Percentiles rank a stretch among this genome's conserved stretches.
Conservation (phyloP, 2,329 filamentous ascomycete genomes). For the Apiospora koreana region DNA sequence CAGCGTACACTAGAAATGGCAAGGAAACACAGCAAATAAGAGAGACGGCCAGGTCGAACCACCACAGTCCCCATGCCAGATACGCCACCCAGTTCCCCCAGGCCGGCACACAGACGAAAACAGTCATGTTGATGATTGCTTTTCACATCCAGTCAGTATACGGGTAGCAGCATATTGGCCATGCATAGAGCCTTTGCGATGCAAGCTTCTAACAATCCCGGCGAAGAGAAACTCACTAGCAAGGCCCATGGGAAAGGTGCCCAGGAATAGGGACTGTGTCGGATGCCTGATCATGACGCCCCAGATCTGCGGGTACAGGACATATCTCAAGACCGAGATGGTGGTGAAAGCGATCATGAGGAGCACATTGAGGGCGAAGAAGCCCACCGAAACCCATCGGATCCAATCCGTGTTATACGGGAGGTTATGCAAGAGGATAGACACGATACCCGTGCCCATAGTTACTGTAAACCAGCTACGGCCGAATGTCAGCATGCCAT, state of each 20-base stretch:
- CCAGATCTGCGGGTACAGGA: constrained; percentile 63
- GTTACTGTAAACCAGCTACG: constrained; percentile 39
- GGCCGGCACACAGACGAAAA: constrained; percentile 54
- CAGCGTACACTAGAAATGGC: constrained; percentile 45
- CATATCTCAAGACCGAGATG: constrained; percentile 58
- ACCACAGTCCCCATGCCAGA: constrained; percentile 56
- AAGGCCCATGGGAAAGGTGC: constrained; percentile 63
- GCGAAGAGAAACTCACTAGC: constrained; percentile 40
- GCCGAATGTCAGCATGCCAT: not conserved
- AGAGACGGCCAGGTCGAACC: constrained; percentile 45
- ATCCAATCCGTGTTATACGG: constrained; percentile 58
- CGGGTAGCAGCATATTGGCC: not conserved
- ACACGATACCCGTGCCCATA: constrained; percentile 68
- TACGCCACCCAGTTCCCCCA: constrained; percentile 56
- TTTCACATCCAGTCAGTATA: not conserved
- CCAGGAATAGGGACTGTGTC: constrained; percentile 63
- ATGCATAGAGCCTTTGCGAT: not conserved
- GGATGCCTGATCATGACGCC: constrained; percentile 61
- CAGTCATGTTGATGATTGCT: constrained; percentile 57
- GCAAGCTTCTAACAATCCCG: constrained; percentile 26
- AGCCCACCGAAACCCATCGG: constrained; percentile 54
- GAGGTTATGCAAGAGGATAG: constrained; percentile 57
- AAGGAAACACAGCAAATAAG: constrained; percentile 40
- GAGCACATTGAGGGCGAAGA: constrained; percentile 57
- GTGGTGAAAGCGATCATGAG: constrained; percentile 53